Evolutionary conservation across 768 basidiomycete species (phyloP), one percentile per base, ranked within the genome.

Genomic region (Pisolithus tinctorius): DNA sequence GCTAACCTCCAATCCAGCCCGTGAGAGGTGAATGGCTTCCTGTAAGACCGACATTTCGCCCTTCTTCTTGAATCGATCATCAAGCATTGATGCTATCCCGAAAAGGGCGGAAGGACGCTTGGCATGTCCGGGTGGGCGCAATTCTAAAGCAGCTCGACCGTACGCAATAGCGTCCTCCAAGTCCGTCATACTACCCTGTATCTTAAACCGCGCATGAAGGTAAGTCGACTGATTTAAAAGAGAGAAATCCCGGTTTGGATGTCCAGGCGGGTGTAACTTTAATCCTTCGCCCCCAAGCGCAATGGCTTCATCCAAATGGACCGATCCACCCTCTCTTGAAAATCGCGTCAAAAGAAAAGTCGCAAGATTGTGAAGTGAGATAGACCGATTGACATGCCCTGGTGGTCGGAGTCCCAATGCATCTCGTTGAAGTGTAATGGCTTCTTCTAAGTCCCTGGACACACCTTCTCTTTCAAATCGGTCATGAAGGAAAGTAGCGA

Each of bases 321-420:
- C n/a, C n/a, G n/a, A n/a, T n/a, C n/a, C n/a, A n/a, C n/a, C n/a
- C n/a, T n/a, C n/a, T n/a, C n/a, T n/a, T n/a, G n/a, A n/a, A n/a
- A n/a, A n/a, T n/a, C n/a, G n/a, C n/a, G n/a, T n/a, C n/a, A n/a
- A n/a, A n/a, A n/a, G n/a, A n/a, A n/a, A n/a, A n/a, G n/a, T n/a
- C 13, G 60, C 60, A 20, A 65, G 62, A 44, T 50, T 55, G 37
- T 49, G 51, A 20, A 57, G 42, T 4, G 6, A 40, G n/a, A 0
- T 11, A 11, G 54, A 29, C 27, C 52, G 47, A n/a, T 51, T 8
- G 10, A 52, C 30, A 49, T 60, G 58, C 16, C 45, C 54, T 38
- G 13, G 40, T 6, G 36, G 50, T n/a, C 47, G 16, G 6, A 49
- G 42, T 0, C 13, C 17, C 16, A 56, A 42, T 26, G 55, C 55